phyloP scores from a whole-genome alignment of 805 yeast genomes.

The Yarrowia sp. region DNA sequence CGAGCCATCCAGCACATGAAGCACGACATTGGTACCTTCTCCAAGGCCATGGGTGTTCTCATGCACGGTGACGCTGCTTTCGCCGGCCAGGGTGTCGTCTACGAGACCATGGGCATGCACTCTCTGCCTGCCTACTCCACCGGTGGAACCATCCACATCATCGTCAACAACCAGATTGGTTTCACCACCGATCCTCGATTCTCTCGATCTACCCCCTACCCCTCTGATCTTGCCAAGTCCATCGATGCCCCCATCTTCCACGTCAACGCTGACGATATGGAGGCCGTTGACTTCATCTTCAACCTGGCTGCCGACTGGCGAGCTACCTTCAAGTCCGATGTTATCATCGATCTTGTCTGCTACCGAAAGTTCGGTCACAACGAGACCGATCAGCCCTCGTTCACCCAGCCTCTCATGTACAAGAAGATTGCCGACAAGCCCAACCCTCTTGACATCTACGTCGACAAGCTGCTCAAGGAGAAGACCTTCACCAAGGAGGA shows the following conservation, averaged over 20 bases:
- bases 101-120: slow-evolving; percentile 95
- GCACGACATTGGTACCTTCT: slow-evolving; percentile 74
- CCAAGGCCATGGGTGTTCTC: slow-evolving; percentile 87
- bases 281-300: slow-evolving; percentile 86
- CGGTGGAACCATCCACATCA: slow-evolving; percentile 97
- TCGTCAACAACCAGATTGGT: slow-evolving; percentile 98
- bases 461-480: slow-evolving; percentile 74
- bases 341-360: slow-evolving; percentile 93
- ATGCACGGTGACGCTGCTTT: slow-evolving; percentile 99
- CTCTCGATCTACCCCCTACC: slow-evolving; percentile 96
- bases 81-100: slow-evolving; percentile 98
- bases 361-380: slow-evolving; percentile 99
- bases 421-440: slow-evolving; percentile 83
- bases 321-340: slow-evolving; percentile 93
- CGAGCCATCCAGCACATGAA: slow-evolving; percentile 93
- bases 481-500: slow-evolving; percentile 88
- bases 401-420: slow-evolving; percentile 99
- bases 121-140: slow-evolving; percentile 92
- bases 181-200: slow-evolving; percentile 98
- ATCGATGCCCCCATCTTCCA: slow-evolving; percentile 99
- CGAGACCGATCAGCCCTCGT: slow-evolving; percentile 98
- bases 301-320: slow-evolving; percentile 99
- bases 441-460: slow-evolving; percentile 83
- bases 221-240: slow-evolving; percentile 95
- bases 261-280: slow-evolving; percentile 97